Conservation (phyloP, 1,139 yeast species). For the Blastobotrys persicus region DNA sequence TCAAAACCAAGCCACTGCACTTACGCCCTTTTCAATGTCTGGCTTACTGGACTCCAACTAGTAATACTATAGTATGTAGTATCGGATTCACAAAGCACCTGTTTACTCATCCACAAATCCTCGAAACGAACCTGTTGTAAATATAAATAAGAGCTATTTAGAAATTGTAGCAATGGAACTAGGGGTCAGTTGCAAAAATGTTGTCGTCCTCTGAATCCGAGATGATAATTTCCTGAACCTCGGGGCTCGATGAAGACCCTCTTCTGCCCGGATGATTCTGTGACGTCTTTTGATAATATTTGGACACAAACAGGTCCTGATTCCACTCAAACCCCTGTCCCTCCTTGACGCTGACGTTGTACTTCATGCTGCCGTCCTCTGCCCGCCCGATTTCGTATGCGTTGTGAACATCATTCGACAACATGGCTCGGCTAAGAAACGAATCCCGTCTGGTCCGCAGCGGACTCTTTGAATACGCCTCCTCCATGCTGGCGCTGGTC, state of each 20-base stretch:
- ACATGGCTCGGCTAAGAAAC: constrained; percentile 60
- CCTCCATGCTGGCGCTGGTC: constrained; percentile 5
- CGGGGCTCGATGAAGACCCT: not conserved
- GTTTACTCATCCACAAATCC: too few species aligned
- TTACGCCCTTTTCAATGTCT: too few species aligned
- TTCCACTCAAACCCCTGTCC: constrained; percentile 75
- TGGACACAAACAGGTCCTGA: constrained; percentile 68
- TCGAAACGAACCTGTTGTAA: too few species aligned
- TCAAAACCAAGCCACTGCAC: too few species aligned
- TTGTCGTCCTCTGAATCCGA: constrained; percentile 22
- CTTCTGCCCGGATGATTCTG: not conserved
- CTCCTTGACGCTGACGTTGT: constrained; percentile 50
- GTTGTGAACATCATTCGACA: constrained; percentile 56
- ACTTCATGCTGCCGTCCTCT: constrained; percentile 29
- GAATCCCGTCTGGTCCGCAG: constrained; percentile 28
- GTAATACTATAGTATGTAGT: too few species aligned
- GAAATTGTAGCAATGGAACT: not conserved
- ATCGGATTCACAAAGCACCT: too few species aligned
- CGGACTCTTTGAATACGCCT: constrained; percentile 4
- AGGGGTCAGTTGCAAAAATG: constrained; percentile 27
- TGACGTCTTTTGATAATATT: constrained; percentile 47
- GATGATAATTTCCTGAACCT: constrained; percentile 10
- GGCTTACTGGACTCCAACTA: too few species aligned
- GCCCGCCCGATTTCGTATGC: constrained; percentile 50
- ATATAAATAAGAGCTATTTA: not conserved